Base-by-base conservation (phyloP, 768 basidiomycete genomes). In the Lactifluus pinguis region DNA sequence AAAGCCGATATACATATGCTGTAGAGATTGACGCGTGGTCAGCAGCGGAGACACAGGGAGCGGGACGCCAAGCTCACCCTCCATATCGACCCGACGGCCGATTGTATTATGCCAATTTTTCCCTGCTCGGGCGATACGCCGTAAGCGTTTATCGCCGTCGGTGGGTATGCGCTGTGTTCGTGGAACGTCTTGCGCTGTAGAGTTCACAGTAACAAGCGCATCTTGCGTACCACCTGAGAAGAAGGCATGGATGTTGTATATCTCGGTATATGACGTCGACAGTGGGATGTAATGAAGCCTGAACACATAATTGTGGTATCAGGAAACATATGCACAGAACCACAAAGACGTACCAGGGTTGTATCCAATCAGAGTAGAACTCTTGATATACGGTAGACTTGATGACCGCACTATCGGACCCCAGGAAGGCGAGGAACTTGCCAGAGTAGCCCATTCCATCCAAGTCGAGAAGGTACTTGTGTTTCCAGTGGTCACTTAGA, bases 201-300 rank as follows among this genome's bases (percentile, higher is more conserved):
- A 77, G 67, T 85, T 85, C 25, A 77, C 76, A 0, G 77, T 75
- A 34, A 76, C 71, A 10, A 88, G 72, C 42, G 84, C 81, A 3
- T 85, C 76, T 11, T 77, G 69, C 0, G 90, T 79, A 1, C 90
- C 83, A 0, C 95, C 95, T 0, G 91, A 92, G 76, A 98, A 98
- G 77, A 87, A 99, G 2, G 92, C 82, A 68, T 90, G 83, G 57
- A 98, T 82, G 70, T 98, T 95, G 76, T 98, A 97, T 54, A 99
- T 84, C 73, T 99, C 95, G 49, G 80, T 74, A 73, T 98, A 98
- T 4, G 85, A 79, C 44, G 86, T 79, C 0, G 93, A 93, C 38
- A 99, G 74, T 0, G 95, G 95, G 65, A 99, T 95, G 70, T 83
- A 99, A 74, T 99, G 95, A 29, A 98, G 78, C 95, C 92, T 92